These are phyloP conservation scores for Nannizzia gypsea DNA, from an alignment of 2,329 filamentous ascomycete species.

Conservation along the genomic window DNA sequence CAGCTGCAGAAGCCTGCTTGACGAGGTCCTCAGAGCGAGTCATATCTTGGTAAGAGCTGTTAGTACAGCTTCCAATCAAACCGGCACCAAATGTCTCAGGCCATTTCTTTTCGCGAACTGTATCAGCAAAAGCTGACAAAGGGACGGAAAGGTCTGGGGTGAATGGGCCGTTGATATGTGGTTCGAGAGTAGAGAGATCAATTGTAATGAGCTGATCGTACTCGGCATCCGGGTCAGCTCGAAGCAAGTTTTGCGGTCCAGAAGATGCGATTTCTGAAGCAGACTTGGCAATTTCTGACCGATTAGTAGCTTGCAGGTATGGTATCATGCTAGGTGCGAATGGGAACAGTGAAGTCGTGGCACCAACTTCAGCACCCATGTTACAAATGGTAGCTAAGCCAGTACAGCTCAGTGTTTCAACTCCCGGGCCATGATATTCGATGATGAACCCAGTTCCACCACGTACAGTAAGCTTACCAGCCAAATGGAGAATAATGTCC, in stretches of 20 bases:
- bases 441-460: constrained; percentile 92
- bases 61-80: constrained; percentile 95
- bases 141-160: constrained; percentile 92
- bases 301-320: constrained; percentile 76
- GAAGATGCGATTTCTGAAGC: constrained; percentile 51
- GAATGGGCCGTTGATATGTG: constrained; percentile 93
- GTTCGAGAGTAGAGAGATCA: constrained; percentile 78
- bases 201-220: constrained; percentile 90
- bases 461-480: constrained; percentile 79
- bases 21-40: constrained; percentile 86
- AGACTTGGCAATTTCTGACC: constrained; percentile 56
- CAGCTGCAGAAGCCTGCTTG: constrained; percentile 79
- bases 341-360: constrained; percentile 91
- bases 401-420: constrained; percentile 78
- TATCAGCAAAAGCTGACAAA: constrained; percentile 75
- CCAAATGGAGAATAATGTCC: constrained; percentile 84
- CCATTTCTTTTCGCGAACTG: constrained; percentile 76
- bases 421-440: constrained; percentile 84
- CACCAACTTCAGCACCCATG: constrained; percentile 81
- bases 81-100: constrained; percentile 83
- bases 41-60: constrained; percentile 99
- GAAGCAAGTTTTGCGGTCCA: constrained; percentile 53
- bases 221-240: constrained; percentile 66
- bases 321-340: constrained; percentile 73
- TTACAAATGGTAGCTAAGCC: constrained; percentile 89